Conservation (phyloP, 1,284 basidiomycete species). For the Cryptococcus sp. region DNA sequence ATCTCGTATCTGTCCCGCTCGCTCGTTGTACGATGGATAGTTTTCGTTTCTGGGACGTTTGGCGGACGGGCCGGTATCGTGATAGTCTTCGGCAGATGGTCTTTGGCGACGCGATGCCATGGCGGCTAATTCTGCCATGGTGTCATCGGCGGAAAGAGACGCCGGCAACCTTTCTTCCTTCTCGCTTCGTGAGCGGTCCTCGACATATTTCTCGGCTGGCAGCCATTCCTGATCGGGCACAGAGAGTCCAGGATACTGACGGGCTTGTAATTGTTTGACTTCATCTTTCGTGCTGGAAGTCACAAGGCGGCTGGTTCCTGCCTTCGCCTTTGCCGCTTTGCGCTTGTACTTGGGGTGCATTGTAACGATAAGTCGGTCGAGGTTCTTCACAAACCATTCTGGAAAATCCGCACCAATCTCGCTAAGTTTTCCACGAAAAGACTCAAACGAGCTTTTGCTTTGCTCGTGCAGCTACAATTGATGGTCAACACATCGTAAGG, state of each 20-base stretch:
- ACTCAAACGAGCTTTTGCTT: constrained; percentile 53
- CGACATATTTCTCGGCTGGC: constrained; percentile 50
- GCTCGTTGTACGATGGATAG: neutral
- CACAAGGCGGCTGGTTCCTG: constrained; percentile 1
- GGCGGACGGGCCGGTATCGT: constrained; percentile 49
- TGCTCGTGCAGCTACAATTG: constrained; percentile 66
- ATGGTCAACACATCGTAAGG: neutral
- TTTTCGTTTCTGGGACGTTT: constrained; percentile 56
- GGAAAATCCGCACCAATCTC: constrained; percentile 82
- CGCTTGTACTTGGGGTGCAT: constrained; percentile 97
- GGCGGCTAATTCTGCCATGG: constrained; percentile 72
- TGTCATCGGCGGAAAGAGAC: constrained; percentile 61
- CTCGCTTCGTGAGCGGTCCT: constrained; percentile 49
- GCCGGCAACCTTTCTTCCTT: constrained; percentile 50
- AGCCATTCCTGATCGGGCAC: constrained; percentile 67
- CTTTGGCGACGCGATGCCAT: constrained; percentile 55
- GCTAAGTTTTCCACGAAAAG: constrained; percentile 75
- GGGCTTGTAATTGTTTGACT: constrained; percentile 69
- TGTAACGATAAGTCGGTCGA: constrained; percentile 88
- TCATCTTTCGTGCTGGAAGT: constrained; percentile 23
- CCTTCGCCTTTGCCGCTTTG: constrained; percentile 52
- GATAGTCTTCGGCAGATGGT: constrained; percentile 50
- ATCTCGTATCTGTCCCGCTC: constrained; percentile 35
- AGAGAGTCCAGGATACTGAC: constrained; percentile 89
- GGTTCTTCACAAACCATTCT: constrained; percentile 80